A percentile compares a stretch with the other conserved stretches of the same genome.
Conservation (phyloP, 495 filamentous ascomycete genomes). For the Amphirosellinia nigrospora region DNA sequence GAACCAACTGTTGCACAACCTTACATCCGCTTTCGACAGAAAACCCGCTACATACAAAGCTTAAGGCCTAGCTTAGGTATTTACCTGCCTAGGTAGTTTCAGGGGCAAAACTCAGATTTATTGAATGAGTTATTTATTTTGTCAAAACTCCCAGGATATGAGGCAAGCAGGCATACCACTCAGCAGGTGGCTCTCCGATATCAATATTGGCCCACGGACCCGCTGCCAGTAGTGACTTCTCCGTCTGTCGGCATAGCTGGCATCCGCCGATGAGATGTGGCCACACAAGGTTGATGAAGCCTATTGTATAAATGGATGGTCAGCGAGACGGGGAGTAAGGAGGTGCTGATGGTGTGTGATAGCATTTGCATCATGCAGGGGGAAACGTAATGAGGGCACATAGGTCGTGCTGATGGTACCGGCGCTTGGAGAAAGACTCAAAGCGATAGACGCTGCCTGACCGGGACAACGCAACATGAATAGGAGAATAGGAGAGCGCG, state of each 20-base stretch:
- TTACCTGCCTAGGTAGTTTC: background rate
- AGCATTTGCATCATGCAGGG: background rate
- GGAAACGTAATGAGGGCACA: background rate
- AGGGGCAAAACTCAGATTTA: background rate
- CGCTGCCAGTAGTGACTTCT: slow-evolving; percentile 53
- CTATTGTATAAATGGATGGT: slow-evolving; percentile 26
- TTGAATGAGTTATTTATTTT: slow-evolving; percentile 39
- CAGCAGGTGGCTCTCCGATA: slow-evolving; percentile 50
- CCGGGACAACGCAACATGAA: background rate
- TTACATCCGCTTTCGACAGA: background rate
- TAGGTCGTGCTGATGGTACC: background rate
- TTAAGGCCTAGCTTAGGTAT: background rate
- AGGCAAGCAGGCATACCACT: slow-evolving; percentile 57
- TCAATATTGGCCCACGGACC: slow-evolving; percentile 65
- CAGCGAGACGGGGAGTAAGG: background rate
- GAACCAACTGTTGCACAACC: background rate
- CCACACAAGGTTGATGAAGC: slow-evolving; percentile 55
- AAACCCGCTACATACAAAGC: background rate
- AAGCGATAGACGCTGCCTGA: background rate
- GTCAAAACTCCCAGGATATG: slow-evolving; percentile 62
- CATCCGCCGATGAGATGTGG: slow-evolving; percentile 66
- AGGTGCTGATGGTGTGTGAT: background rate
- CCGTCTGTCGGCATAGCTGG: slow-evolving; percentile 62
- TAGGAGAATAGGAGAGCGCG: background rate
- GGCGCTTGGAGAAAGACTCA: background rate